These are phyloP conservation scores for Nothomitra cinnamomea DNA, from an alignment of 2,329 filamentous ascomycete genomes.

Conservation along the genomic window DNA sequence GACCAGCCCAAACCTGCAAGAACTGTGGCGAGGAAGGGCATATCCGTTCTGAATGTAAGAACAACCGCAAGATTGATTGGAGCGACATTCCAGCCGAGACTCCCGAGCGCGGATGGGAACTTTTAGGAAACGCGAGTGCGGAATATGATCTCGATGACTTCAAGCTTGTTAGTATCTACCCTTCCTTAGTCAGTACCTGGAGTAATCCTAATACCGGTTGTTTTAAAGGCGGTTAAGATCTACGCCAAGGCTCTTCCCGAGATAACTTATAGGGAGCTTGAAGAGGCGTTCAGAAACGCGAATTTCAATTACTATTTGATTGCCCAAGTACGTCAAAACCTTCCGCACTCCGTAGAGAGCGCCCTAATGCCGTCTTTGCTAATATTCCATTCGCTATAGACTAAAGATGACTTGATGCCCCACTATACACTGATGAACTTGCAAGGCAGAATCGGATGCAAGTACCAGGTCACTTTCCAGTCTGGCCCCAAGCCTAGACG, in stretches of 20 bases:
- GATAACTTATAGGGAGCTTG: slow-evolving; percentile 31
- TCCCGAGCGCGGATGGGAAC: slow-evolving; percentile 32
- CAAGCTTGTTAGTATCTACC: neutral
- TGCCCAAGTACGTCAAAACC: slow-evolving; percentile 23
- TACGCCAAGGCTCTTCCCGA: slow-evolving; percentile 31
- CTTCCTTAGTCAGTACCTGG: neutral
- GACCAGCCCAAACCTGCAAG: slow-evolving; percentile 26
- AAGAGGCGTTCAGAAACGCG: slow-evolving; percentile 32
- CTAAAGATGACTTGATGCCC: slow-evolving; percentile 22
- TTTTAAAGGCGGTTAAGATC: slow-evolving; percentile 26
- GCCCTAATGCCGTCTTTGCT: too few species aligned
- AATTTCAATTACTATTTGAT: slow-evolving; percentile 33
- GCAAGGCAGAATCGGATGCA: slow-evolving; percentile 33
- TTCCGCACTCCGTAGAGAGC: neutral
- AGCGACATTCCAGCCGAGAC: slow-evolving; percentile 28
- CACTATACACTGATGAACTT: slow-evolving; percentile 34
- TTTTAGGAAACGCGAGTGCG: slow-evolving; percentile 30
- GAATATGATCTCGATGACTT: slow-evolving; percentile 31
- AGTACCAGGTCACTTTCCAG: slow-evolving; percentile 33
- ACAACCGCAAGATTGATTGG: slow-evolving; percentile 27
- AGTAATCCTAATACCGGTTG: neutral
- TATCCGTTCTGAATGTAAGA: slow-evolving; percentile 26
- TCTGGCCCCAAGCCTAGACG: slow-evolving; percentile 29
- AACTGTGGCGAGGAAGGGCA: slow-evolving; percentile 31
- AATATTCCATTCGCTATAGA: too few species aligned